phyloP scores from a whole-genome alignment of 129 eudicot genomes.

The Cynara cardunculus region DNA sequence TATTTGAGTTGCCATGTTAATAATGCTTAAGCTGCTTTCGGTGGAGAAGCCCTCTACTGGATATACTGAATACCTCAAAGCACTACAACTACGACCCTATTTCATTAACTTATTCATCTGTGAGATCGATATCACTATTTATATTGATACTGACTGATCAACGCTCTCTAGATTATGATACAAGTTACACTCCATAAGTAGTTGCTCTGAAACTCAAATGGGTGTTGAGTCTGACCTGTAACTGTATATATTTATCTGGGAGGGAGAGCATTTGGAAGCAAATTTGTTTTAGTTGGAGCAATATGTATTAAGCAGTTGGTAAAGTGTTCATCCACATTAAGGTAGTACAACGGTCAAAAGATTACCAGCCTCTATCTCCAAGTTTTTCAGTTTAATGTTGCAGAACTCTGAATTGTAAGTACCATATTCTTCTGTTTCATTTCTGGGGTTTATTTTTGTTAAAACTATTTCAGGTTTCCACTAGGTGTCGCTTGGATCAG shows the following conservation, averaged over 20 bases:
- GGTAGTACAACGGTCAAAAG: not conserved
- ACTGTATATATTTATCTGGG: not conserved
- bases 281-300: not conserved
- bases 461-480: conserved; percentile 54
- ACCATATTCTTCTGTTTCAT: no score
- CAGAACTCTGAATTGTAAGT: not conserved
- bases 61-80: not conserved
- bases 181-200: not conserved
- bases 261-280: not conserved
- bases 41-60: no score
- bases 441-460: not conserved
- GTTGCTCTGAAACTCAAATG: not conserved
- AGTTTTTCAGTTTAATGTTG: not conserved
- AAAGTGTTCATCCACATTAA: not conserved
- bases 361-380: not conserved
- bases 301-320: not conserved
- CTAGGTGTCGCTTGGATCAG: conserved; percentile 66
- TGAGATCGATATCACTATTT: not conserved
- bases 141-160: not conserved
- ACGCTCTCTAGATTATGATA: not conserved
- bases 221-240: not conserved
- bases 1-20: no score
- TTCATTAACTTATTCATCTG: not conserved
- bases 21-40: no score
- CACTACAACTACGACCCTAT: not conserved